These are phyloP conservation scores for Syzygium aqueum DNA, from an alignment of 345 rosid species.

Conservation along the genomic window DNA sequence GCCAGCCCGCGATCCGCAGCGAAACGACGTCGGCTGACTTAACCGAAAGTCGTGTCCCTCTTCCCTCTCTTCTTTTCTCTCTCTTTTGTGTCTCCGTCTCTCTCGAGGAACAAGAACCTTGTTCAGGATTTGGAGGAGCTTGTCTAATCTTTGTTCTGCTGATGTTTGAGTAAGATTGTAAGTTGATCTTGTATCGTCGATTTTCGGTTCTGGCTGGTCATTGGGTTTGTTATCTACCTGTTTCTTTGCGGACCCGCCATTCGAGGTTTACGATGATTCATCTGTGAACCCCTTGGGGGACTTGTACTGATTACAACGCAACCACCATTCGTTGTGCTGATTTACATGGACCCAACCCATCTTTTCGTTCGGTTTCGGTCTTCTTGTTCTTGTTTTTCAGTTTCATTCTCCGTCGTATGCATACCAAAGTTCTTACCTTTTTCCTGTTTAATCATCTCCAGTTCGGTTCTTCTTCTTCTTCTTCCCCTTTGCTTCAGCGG, in stretches of 20 bases:
- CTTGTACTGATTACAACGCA: neutral
- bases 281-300: neutral
- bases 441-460: neutral
- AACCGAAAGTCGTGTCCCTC: neutral
- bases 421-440: neutral
- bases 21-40: neutral
- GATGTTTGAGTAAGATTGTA: neutral
- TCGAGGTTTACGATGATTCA: neutral
- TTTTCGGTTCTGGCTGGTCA: neutral
- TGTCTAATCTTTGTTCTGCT: neutral
- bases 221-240: neutral
- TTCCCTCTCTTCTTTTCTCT: neutral
- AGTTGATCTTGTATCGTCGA: neutral
- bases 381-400: neutral
- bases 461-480: neutral
- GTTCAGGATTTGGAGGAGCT: neutral
- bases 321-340: neutral
- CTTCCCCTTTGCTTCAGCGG: neutral
- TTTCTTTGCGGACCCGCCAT: neutral
- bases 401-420: neutral
- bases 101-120: neutral
- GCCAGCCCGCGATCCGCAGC: neutral
- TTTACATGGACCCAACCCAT: neutral
- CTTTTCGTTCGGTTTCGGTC: neutral
- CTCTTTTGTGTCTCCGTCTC: neutral